Percentiles rank a stretch among this genome's conserved stretches.
Conservation (phyloP, 108 stramenopile species). For the Bacterosira constricta region DNA sequence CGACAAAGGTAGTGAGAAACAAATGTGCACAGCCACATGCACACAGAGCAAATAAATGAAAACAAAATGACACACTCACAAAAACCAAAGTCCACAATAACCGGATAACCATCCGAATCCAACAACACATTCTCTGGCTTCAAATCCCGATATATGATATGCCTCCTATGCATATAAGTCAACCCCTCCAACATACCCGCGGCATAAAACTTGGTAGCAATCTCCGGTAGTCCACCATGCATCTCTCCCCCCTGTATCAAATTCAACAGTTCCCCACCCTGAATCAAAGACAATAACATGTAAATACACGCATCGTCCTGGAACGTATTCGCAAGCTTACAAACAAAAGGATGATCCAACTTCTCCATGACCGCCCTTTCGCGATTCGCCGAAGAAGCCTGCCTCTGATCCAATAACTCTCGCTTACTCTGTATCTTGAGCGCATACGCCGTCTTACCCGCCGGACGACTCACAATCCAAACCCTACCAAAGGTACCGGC, state of each 20-base stretch:
- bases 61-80: background rate
- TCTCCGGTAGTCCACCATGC: slow-evolving; percentile 53
- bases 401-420: slow-evolving; percentile 43
- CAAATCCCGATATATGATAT: slow-evolving; percentile 86
- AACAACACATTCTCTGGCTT: slow-evolving; percentile 87
- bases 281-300: slow-evolving; percentile 80
- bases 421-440: slow-evolving; percentile 73
- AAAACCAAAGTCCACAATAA: slow-evolving; percentile 79
- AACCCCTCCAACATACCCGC: slow-evolving; percentile 46
- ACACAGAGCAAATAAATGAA: slow-evolving; percentile 31
- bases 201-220: slow-evolving; percentile 60
- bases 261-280: slow-evolving; percentile 66
- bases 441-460: slow-evolving; percentile 36
- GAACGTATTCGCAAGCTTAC: slow-evolving; percentile 77
- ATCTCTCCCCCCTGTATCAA: slow-evolving; percentile 52
- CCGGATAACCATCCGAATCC: slow-evolving; percentile 62
- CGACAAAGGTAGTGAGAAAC: background rate
- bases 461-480: slow-evolving; percentile 58
- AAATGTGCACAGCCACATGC: background rate
- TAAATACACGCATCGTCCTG: slow-evolving; percentile 75
- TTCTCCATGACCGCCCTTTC: slow-evolving; percentile 64
- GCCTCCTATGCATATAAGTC: slow-evolving; percentile 59
- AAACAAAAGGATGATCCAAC: slow-evolving; percentile 80
- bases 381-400: slow-evolving; percentile 30
- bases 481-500: slow-evolving; percentile 88